phyloP scores from a whole-genome alignment of 768 basidiomycete genomes.

The Hygrophorus pudorinus region DNA sequence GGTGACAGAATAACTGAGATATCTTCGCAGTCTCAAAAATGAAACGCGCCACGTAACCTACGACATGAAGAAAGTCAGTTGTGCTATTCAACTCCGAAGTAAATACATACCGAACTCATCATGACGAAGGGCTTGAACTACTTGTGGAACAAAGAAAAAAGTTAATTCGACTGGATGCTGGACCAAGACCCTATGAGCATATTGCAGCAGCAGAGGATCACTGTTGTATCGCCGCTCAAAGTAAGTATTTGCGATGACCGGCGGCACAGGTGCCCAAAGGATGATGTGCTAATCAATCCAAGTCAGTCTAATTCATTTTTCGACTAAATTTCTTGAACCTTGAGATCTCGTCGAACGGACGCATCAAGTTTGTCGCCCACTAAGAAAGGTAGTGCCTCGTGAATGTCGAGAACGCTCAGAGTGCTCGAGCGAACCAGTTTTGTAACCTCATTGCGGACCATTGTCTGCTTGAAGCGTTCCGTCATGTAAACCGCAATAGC shows the following conservation, averaged over 20 bases:
- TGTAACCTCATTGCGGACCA: slow-evolving; percentile 62
- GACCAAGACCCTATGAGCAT: slow-evolving; percentile 89
- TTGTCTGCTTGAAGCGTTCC: slow-evolving; percentile 76
- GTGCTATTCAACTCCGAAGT: neutral
- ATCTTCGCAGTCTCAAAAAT: slow-evolving; percentile 97
- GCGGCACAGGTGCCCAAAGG: slow-evolving; percentile 83
- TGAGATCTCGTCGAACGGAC: slow-evolving; percentile 55
- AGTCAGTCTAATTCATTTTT: neutral
- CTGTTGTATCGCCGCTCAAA: slow-evolving; percentile 80
- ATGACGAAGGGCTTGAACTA: slow-evolving; percentile 89
- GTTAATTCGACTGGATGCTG: slow-evolving; percentile 92
- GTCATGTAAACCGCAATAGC: slow-evolving; percentile 72
- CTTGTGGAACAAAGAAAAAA: slow-evolving; percentile 98
- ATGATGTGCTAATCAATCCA: slow-evolving; percentile 55
- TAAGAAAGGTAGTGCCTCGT: slow-evolving; percentile 75
- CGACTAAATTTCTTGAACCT: slow-evolving; percentile 34
- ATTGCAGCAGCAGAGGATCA: slow-evolving; percentile 85
- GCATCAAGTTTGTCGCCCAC: slow-evolving; percentile 63
- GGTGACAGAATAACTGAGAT: slow-evolving; percentile 96
- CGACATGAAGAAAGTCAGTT: neutral
- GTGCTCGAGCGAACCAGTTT: slow-evolving; percentile 69
- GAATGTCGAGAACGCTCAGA: slow-evolving; percentile 54
- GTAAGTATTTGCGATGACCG: slow-evolving; percentile 68
- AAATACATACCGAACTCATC: slow-evolving; percentile 64
- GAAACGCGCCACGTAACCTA: slow-evolving; percentile 91